Evolutionary conservation across 2,329 filamentous ascomycete species (phyloP).

Genomic region (Catunica adiposa): DNA sequence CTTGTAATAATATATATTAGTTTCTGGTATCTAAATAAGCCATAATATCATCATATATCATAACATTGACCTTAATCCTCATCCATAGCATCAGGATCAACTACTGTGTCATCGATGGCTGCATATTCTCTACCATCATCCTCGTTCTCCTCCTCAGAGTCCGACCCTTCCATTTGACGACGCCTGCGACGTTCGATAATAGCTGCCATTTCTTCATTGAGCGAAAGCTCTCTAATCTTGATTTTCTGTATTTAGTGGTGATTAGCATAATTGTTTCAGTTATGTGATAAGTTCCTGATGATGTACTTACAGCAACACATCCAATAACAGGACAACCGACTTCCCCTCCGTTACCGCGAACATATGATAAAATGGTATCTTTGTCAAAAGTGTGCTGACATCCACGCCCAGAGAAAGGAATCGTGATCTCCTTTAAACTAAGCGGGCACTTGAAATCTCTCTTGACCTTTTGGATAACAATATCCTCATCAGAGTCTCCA

Average conservation of each 20-base stretch:
- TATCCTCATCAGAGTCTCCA: slow-evolving; percentile 48
- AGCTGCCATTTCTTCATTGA: slow-evolving; percentile 7
- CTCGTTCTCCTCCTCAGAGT: slow-evolving; percentile 6
- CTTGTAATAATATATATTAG: not conserved
- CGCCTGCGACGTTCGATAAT: slow-evolving; percentile 7
- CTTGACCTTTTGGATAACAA: slow-evolving; percentile 47
- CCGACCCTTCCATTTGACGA: not conserved
- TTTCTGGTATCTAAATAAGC: not conserved
- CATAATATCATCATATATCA: not conserved
- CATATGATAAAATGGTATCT: slow-evolving; percentile 38
- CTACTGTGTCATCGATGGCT: slow-evolving; percentile 5
- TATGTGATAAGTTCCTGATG: not conserved
- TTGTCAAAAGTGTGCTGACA: slow-evolving; percentile 63
- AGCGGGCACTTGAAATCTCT: slow-evolving; percentile 55
- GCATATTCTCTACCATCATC: slow-evolving; percentile 11
- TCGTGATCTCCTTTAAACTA: slow-evolving; percentile 44
- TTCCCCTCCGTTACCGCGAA: slow-evolving; percentile 37
- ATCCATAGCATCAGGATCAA: not conserved
- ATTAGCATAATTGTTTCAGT: not conserved
- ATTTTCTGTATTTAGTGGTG: not conserved
- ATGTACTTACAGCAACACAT: slow-evolving; percentile 29
- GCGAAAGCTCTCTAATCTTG: not conserved
- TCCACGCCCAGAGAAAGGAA: slow-evolving; percentile 48
- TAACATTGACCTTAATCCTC: not conserved
- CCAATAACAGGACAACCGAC: slow-evolving; percentile 11